Base-by-base conservation (phyloP, 805 yeast species). In the Starmerella floricola region DNA sequence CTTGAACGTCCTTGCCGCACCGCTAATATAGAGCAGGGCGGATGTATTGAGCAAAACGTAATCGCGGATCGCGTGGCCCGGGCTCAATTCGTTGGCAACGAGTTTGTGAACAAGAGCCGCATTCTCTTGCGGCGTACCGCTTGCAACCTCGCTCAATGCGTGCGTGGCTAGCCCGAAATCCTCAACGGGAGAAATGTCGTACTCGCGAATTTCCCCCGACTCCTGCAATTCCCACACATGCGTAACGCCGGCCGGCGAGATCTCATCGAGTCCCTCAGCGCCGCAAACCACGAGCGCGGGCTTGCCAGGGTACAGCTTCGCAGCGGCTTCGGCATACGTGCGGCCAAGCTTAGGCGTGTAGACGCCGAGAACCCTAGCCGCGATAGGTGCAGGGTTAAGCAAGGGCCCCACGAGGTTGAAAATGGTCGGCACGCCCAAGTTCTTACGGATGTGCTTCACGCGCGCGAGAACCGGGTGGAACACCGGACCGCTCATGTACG, bases 331-430 rank as follows among this genome's bases (percentile, higher is more conserved):
- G 4, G 96, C 95, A 55, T 81, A 91, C 10, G 81, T 78, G 46
- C 70, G 74, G 4, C 97, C 99, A 48, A 91, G 62, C 6, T 64
- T 64, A 51, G 81, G 81, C 16, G 85, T 68, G 61, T 82, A 85
- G 2, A 91, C 98, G 34, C 99, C 99, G 34, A 91, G 67, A 13
- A 91, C 77, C 49, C 97, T 71, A 4, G 91, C 81, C 47, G 72
- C 71, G 18, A 75, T 64, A 2, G 86, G 86, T 8, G 84, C 83
- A 3, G 99, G 99, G 65, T 91, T 93, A 49, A 91, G 66, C 46
- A 91, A 64, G 1, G 99, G 99, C 0, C 99, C 99, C 45, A 91
- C 64, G 11, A 91, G 78, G 61, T 91, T 91, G 71, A 91, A 91
- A 19, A 91, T 83, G 1, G 97, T 80, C 2, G 97, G 97, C 10